A percentile compares a stretch with the other conserved stretches of the same genome.
Evolutionary conservation across 2,329 filamentous ascomycete genomes (phyloP).

Genomic region (Ascocoryne sarcoides): DNA sequence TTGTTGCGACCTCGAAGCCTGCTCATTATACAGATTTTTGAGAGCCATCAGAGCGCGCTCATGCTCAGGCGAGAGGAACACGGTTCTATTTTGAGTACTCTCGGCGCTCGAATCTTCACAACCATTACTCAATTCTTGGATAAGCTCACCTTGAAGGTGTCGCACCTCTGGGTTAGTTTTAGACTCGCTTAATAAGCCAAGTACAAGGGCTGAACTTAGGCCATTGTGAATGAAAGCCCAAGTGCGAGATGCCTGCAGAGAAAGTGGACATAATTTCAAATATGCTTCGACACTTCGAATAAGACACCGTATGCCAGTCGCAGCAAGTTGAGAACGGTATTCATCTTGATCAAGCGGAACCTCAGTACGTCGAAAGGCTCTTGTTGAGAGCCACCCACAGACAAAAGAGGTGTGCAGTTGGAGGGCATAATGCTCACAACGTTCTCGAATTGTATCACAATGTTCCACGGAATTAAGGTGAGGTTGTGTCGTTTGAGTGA

Average conservation of each 20-base stretch:
- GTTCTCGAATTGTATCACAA: too few species aligned
- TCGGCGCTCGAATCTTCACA: not conserved
- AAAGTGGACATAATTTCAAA: conserved; percentile 54
- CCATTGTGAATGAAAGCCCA: conserved; percentile 60
- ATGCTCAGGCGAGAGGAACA: too few species aligned
- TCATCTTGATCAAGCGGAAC: not conserved
- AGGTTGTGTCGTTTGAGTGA: too few species aligned
- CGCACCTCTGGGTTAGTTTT: conserved; percentile 1
- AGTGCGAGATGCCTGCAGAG: conserved; percentile 41
- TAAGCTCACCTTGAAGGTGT: not conserved
- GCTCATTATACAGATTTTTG: too few species aligned
- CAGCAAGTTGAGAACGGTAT: not conserved
- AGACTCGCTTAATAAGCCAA: not conserved
- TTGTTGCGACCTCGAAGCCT: too few species aligned
- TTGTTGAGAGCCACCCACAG: not conserved
- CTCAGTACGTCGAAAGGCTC: not conserved
- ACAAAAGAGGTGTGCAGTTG: too few species aligned
- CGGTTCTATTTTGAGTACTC: too few species aligned
- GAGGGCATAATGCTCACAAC: too few species aligned
- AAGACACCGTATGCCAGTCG: not conserved
- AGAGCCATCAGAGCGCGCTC: too few species aligned
- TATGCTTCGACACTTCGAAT: conserved; percentile 39
- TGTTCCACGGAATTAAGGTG: too few species aligned
- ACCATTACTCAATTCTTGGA: not conserved
- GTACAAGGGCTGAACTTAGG: conserved; percentile 33